Conservation (phyloP, 2,329 filamentous ascomycete genomes). For the Scortechinia acanthostroma region DNA sequence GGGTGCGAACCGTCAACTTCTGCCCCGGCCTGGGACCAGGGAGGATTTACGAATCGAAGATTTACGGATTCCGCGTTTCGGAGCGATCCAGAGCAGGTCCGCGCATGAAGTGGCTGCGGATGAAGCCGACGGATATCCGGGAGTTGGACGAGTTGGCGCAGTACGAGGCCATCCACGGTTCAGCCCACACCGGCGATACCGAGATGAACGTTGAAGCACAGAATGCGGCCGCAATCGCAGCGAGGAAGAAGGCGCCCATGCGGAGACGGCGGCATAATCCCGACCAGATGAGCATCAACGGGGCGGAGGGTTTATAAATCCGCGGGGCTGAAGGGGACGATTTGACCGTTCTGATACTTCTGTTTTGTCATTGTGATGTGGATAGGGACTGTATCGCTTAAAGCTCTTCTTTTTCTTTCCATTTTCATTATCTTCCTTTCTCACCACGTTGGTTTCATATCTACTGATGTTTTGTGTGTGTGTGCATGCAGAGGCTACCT, state of each 20-base stretch:
- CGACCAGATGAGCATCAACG: too few species aligned
- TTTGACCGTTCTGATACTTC: too few species aligned
- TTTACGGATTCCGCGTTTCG: constrained; percentile 69
- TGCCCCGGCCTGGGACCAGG: constrained; percentile 60
- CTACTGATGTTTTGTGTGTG: too few species aligned
- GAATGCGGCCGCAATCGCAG: neutral
- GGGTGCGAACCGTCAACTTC: constrained; percentile 57
- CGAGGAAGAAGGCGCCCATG: neutral
- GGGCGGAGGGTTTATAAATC: too few species aligned
- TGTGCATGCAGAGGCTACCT: too few species aligned
- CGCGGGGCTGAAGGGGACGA: too few species aligned
- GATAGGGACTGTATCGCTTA: too few species aligned
- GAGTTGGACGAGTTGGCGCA: constrained; percentile 53
- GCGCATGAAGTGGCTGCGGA: constrained; percentile 68
- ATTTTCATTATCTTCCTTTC: too few species aligned
- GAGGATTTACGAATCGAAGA: constrained; percentile 66
- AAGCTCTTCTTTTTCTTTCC: too few species aligned
- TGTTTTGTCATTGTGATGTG: too few species aligned
- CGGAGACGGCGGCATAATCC: neutral
- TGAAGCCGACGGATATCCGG: constrained; percentile 55
- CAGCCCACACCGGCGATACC: neutral
- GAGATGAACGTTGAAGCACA: neutral
- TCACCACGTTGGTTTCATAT: too few species aligned
- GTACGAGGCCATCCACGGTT: constrained; percentile 7
- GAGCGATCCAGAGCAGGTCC: constrained; percentile 65